These are phyloP conservation scores for Cytauxzoon felis DNA, from an alignment of 169 alveolate genomes.

Conservation along the genomic window DNA sequence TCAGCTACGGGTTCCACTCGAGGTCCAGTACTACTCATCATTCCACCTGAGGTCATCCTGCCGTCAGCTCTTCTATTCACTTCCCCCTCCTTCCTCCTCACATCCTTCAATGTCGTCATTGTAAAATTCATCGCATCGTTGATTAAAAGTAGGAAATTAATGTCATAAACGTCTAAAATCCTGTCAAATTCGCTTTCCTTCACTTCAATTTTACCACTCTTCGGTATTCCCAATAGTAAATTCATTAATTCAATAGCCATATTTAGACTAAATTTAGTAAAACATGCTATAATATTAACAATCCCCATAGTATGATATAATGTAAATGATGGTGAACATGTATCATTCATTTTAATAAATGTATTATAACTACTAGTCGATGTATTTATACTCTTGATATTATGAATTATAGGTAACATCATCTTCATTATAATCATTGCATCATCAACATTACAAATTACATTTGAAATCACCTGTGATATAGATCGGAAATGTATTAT, in stretches of 20 bases:
- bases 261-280: background rate
- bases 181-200: background rate
- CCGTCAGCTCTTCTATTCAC: too few species aligned
- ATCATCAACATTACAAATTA: background rate
- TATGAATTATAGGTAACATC: background rate
- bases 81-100: too few species aligned
- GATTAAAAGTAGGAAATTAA: background rate
- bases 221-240: constrained; percentile 24
- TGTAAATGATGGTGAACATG: background rate
- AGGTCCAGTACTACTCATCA: too few species aligned
- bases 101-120: background rate
- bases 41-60: too few species aligned
- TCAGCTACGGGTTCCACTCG: too few species aligned
- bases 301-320: constrained; percentile 35
- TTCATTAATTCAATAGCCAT: constrained; percentile 1
- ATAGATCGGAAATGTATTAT: background rate
- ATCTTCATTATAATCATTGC: background rate
- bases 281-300: constrained; percentile 5
- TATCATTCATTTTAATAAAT: background rate
- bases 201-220: background rate
- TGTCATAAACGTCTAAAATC: background rate
- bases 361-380: background rate
- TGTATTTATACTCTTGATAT: background rate
- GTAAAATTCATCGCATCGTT: background rate
- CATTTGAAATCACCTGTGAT: background rate